A percentile compares a stretch with the other conserved stretches of the same genome.
Conservation (phyloP, 139 green algal genomes). For the Chlamydomonas schloesseri region DNA sequence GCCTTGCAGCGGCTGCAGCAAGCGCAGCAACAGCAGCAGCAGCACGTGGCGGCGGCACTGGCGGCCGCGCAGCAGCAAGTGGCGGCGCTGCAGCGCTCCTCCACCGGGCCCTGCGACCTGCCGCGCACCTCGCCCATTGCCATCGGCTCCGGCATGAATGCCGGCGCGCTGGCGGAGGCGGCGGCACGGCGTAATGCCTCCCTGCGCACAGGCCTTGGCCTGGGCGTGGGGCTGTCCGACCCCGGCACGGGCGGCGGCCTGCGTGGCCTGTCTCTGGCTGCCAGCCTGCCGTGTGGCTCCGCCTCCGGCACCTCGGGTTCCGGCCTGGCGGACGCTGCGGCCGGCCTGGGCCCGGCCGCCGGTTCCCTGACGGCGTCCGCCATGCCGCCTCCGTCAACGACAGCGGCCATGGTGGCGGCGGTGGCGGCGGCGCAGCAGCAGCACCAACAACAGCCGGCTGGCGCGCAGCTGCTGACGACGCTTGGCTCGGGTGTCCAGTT, state of each 20-base stretch:
- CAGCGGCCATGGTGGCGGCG: background rate
- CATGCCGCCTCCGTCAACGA: background rate
- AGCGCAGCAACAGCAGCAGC: conserved; percentile 16
- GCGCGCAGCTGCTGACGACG: no score
- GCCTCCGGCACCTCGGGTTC: no score
- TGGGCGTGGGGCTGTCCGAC: background rate
- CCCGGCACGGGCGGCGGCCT: background rate
- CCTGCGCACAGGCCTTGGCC: conserved; percentile 7
- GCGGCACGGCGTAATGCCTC: background rate
- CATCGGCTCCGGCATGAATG: background rate
- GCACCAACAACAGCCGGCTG: no score
- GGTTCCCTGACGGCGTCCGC: background rate
- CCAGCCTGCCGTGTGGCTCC: no score
- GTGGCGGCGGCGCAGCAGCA: background rate
- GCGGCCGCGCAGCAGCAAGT: conserved; percentile 8
- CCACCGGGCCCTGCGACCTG: conserved; percentile 7
- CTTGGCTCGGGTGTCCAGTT: no score
- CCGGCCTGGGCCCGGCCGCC: no score
- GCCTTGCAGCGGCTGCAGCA: conserved; percentile 7
- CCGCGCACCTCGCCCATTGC: conserved; percentile 12
- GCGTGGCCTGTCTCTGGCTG: background rate
- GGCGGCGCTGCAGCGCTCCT: conserved; percentile 7
- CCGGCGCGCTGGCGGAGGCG: background rate
- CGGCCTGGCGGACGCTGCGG: no score
- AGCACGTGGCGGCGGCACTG: background rate